Evolutionary conservation across 73 alveolate genomes (phyloP), one percentile per base, ranked within the genome.

Genomic region (Paramecium sexaurelia): DNA sequence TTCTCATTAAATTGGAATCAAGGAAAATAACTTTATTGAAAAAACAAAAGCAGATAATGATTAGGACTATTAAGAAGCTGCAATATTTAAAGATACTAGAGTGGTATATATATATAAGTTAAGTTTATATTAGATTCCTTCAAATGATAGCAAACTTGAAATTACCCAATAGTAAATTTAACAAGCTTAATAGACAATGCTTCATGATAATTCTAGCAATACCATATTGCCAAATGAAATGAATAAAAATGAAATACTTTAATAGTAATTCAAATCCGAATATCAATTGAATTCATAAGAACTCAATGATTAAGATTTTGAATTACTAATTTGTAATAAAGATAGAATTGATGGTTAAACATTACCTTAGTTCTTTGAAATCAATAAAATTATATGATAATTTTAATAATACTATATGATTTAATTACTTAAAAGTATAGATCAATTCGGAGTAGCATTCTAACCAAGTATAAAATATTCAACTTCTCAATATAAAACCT

Each of bases 381-480:
- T 61, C 43, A 61, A 61, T 61, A 61, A 61, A 61, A 61, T 61
- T 2, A 61, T 5, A 29, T 61, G 83, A 61, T 47, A 35, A 35
- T 51, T 13, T 45, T 45, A 17, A 51, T 51, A 15, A 51, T 61
- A 29, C 83, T 61, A 3, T 26, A 61, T 61, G 83, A 26, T 61
- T 6, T 10, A 61, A 61, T 61, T 61, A 61, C 86, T 71, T 24
- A 71, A 71, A 40, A 36, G 0, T 2, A 29, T 71, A 20, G 90
- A 78, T 78, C 55, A 78, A 78, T 78, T 78, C 19, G 90, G 90
- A 22, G 90, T 39, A 6, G 71, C 55, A 7, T 78, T 78, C 73
- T 5, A 78, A 45, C 90, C 90, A 6, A 78, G 45, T 24, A 78
- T 78, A 24, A 61, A 61, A 61, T 61, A 61, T 15, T 26, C 83